Conservation (phyloP, 2,329 filamentous ascomycete species). For the Epichloe hybrida region DNA sequence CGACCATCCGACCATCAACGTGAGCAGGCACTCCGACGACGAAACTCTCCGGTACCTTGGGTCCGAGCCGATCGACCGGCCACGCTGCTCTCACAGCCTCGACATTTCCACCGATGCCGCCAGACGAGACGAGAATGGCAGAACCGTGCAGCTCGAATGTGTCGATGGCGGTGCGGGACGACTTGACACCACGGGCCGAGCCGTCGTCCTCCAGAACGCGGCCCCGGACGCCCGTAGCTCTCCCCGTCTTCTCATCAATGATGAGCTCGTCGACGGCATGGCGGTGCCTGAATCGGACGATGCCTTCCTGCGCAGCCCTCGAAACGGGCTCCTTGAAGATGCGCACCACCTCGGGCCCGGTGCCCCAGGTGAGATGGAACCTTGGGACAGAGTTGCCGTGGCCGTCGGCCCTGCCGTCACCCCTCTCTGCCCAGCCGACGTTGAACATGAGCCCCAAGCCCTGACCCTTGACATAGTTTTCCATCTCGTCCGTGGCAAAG, state of each 20-base stretch:
- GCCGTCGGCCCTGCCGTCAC: constrained; percentile 38
- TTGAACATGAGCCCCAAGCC: constrained; percentile 39
- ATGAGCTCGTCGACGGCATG: constrained; percentile 44
- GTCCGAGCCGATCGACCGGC: constrained; percentile 43
- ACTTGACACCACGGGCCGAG: constrained; percentile 36
- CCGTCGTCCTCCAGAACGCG: constrained; percentile 38
- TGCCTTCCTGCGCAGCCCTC: constrained; percentile 36
- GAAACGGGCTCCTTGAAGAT: constrained; percentile 43
- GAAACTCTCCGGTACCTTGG: constrained; percentile 40
- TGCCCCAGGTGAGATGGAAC: constrained; percentile 51
- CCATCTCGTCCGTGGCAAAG: constrained; percentile 46
- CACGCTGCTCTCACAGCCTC: constrained; percentile 44
- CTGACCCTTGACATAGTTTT: constrained; percentile 38
- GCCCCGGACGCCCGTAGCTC: constrained; percentile 39
- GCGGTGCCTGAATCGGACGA: constrained; percentile 41
- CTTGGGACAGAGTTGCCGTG: constrained; percentile 50
- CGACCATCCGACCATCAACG: constrained; percentile 51
- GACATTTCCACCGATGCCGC: constrained; percentile 49
- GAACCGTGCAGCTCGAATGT: constrained; percentile 40
- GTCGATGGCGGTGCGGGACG: constrained; percentile 32
- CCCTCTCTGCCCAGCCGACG: constrained; percentile 49
- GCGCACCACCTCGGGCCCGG: constrained; percentile 45
- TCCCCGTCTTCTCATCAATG: constrained; percentile 36
- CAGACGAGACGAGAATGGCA: constrained; percentile 40
- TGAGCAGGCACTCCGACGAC: constrained; percentile 49